Evolutionary conservation across 2,329 filamentous ascomycete species (phyloP).

Genomic region (Calonectria pseudoreteaudii): DNA sequence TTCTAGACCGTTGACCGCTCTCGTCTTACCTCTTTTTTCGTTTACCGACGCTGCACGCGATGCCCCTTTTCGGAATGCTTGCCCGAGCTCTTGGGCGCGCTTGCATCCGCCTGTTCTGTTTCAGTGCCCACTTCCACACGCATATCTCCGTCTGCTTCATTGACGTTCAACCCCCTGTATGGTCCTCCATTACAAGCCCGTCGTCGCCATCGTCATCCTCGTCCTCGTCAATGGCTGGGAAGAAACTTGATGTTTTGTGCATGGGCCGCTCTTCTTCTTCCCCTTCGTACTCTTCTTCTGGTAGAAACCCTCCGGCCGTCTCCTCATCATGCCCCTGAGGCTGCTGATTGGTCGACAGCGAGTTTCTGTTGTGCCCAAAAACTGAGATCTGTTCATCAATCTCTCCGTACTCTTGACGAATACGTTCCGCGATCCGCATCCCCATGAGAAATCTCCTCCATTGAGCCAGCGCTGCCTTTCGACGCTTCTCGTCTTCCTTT

Average conservation of each 20-base stretch:
- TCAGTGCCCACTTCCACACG: conserved; percentile 1
- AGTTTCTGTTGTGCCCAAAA: conserved; percentile 61
- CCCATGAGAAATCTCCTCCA: conserved; percentile 94
- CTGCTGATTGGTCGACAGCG: conserved; percentile 25
- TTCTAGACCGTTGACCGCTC: conserved; percentile 19
- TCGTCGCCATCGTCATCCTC: conserved; percentile 54
- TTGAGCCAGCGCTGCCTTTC: conserved; percentile 76
- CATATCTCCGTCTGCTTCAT: not conserved
- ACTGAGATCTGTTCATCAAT: conserved; percentile 64
- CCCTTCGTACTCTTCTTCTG: conserved; percentile 65
- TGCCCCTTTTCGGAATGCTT: not conserved
- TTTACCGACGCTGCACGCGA: conserved; percentile 33
- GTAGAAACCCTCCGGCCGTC: conserved; percentile 72
- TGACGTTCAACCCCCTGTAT: not conserved
- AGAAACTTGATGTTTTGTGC: conserved; percentile 58
- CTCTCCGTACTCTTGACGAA: conserved; percentile 81
- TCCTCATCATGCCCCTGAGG: conserved; percentile 57
- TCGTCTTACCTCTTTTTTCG: conserved; percentile 29
- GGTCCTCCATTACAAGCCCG: conserved; percentile 50
- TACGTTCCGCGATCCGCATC: conserved; percentile 82
- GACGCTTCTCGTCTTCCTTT: conserved; percentile 86
- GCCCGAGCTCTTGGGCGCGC: not conserved
- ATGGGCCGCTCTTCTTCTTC: conserved; percentile 52
- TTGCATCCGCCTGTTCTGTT: not conserved
- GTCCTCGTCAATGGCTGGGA: conserved; percentile 60